Evolutionary conservation across 805 yeast genomes (phyloP), one percentile per base, ranked within the genome.

Genomic region (Saccharomycopsis olivae): DNA sequence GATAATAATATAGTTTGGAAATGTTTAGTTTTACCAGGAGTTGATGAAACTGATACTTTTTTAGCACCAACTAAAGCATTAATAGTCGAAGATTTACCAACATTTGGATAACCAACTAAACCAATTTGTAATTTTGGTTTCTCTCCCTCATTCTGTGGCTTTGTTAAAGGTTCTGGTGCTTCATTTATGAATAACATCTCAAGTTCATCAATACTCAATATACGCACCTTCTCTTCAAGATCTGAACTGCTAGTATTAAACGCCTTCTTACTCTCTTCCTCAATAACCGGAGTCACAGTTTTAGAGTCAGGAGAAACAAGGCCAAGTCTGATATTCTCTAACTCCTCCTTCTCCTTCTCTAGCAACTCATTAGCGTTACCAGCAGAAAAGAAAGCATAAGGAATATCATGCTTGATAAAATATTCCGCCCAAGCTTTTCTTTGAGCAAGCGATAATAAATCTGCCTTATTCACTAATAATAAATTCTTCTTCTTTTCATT

Each of bases 11-110:
- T 88, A 1, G 99, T 92, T 66, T 92, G 99, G 70, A 92, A 92
- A 68, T 92, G 99, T 59, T 92, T 92, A 11, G 99, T 92, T 58
- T 92, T 92, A 65, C 99, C 99, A 11, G 99, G 99, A 1, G 98
- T 92, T 1, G 97, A 71, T 2, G 97, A 89, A 29, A 92, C 99
- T 2, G 96, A 87, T n/a, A 92, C 99, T 58, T 85, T 88, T 56
- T 92, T 92, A 15, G 96, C 77, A 11, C 98, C 98, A 34, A 89
- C 92, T 31, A 92, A 67, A 0, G 98, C 96, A 59, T 92, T 92
- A 53, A 92, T 92, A 2, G 97, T 92, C n/a, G 97, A 88, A 2
- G 97, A 92, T 57, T 85, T 85, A 65, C 95, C 95, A 37, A 81
- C 89, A 57, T 89, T 92, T 29, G 99, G 99, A 58, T 92, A 92